Evolutionary conservation across 1,284 basidiomycete genomes (phyloP).

Genomic region (Phylloboletellus chloephorus): DNA sequence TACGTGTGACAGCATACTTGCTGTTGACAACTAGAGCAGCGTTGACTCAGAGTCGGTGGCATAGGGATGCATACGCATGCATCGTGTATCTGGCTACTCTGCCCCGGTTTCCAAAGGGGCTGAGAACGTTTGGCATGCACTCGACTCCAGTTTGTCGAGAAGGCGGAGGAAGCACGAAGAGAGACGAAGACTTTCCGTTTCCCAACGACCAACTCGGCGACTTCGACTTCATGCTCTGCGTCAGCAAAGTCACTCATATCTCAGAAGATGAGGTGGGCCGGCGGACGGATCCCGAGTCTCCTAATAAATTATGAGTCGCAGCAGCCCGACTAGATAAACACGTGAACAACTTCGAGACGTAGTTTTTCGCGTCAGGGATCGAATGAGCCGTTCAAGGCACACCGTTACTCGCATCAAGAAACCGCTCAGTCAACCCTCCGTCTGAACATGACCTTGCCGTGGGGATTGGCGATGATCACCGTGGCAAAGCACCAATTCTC

Average conservation of each 20-base stretch:
- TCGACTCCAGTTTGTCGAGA: not conserved
- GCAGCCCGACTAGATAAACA: too few relatives aligned
- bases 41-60: conserved; percentile 4
- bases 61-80: conserved; percentile 4
- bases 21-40: conserved; percentile 5
- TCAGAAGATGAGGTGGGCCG: too few relatives aligned
- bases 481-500: not conserved
- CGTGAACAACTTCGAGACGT: too few relatives aligned
- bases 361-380: too few relatives aligned
- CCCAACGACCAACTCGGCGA: conserved; percentile 1
- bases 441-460: conserved; percentile 12
- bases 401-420: too few relatives aligned
- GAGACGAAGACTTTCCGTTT: not conserved
- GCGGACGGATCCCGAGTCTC: too few relatives aligned
- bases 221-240: not conserved
- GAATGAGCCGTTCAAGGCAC: too few relatives aligned
- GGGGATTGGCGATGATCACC: not conserved
- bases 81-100: conserved; percentile 2
- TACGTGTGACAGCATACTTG: not conserved
- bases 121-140: not conserved
- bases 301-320: too few relatives aligned
- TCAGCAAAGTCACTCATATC: conserved; percentile 1
- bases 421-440: conserved; percentile 7
- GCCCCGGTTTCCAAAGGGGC: conserved; percentile 4
- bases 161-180: not conserved